phyloP scores from a whole-genome alignment of 169 alveolate genomes.

The Cystoisospora suis region DNA sequence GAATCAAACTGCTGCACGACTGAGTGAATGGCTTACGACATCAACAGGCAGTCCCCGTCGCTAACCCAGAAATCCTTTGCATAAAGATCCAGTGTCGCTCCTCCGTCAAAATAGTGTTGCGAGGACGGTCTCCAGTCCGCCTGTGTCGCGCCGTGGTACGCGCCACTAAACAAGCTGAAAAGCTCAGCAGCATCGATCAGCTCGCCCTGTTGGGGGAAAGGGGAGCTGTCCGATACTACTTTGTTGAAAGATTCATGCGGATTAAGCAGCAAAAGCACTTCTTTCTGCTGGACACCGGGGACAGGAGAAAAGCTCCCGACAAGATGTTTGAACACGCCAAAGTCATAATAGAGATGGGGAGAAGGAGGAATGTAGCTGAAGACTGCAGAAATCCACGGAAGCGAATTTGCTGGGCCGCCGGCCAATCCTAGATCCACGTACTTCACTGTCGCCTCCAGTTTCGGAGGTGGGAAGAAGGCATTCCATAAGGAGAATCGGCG shows the following conservation, averaged over 20 bases:
- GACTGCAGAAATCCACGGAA: background rate
- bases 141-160: no score
- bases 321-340: background rate
- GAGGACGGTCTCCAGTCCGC: no score
- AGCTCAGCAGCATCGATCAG: no score
- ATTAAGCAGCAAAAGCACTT: background rate
- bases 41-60: no score
- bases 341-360: background rate
- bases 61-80: no score
- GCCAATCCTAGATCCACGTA: background rate
- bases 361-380: background rate
- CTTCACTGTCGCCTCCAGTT: background rate
- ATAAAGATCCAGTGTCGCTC: no score
- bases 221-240: no score
- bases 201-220: no score
- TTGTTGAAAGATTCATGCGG: background rate
- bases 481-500: background rate
- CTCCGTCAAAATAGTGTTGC: no score
- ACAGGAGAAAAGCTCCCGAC: background rate
- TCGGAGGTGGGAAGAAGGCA: background rate
- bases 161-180: no score
- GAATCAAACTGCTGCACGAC: no score
- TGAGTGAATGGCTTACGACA: no score
- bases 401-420: background rate
- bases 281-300: constrained; percentile 9